Evolutionary conservation across 228 moss, liverwort and hornwort genomes (phyloP).

Genomic region (Sphagnum magellanicum): DNA sequence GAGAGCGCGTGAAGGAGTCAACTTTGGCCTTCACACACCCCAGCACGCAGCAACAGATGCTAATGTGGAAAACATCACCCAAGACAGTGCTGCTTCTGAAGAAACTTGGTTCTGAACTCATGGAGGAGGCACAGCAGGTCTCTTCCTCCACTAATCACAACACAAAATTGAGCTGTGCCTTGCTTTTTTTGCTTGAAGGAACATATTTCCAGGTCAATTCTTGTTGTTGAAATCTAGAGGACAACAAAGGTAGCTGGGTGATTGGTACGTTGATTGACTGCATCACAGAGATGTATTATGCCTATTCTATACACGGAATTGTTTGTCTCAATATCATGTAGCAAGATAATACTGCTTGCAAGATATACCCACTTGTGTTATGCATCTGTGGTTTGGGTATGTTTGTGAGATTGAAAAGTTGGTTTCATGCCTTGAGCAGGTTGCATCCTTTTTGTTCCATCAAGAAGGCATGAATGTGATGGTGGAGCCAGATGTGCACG

Average conservation of each 20-base stretch:
- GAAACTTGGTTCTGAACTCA: constrained; percentile 79
- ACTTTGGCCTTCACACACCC: constrained; percentile 90
- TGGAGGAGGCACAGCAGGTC: constrained; percentile 53
- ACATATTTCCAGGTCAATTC: too few species aligned
- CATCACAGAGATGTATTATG: too few species aligned
- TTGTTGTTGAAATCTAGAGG: too few species aligned
- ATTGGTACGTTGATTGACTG: too few species aligned
- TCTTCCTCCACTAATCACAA: neutral
- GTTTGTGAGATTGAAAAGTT: too few species aligned
- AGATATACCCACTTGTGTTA: too few species aligned
- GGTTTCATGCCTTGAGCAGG: constrained; percentile 14
- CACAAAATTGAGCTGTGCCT: neutral
- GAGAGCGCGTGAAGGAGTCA: constrained; percentile 91
- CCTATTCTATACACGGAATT: too few species aligned
- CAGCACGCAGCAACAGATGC: constrained; percentile 98
- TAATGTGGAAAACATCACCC: constrained; percentile 95
- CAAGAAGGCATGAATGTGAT: constrained; percentile 91
- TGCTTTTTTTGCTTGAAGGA: neutral
- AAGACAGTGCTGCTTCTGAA: constrained; percentile 75
- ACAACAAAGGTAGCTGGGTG: too few species aligned
- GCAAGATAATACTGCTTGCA: too few species aligned
- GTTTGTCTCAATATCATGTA: too few species aligned
- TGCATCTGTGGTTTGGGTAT: too few species aligned
- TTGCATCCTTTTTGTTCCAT: constrained; percentile 72
- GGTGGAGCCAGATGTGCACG: constrained; percentile 92